phyloP scores from a whole-genome alignment of 2,329 filamentous ascomycete species.

The Penicillium griseofulvum region DNA sequence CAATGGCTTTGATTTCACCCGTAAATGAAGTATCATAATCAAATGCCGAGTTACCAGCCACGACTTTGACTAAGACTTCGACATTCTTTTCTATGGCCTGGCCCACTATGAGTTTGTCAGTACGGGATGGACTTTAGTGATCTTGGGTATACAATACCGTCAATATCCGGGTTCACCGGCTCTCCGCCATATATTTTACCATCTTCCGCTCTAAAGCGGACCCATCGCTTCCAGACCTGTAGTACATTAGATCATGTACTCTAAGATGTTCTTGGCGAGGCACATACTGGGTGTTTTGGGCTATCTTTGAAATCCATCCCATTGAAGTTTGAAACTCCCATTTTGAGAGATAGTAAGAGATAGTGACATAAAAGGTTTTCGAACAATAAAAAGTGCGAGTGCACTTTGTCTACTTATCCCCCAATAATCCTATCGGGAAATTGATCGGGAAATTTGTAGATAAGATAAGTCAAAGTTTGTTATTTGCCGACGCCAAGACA shows the following conservation, averaged over 20 bases:
- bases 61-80: constrained; percentile 4
- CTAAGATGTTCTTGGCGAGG: background rate
- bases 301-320: background rate
- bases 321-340: constrained; percentile 5
- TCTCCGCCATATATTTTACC: constrained; percentile 11
- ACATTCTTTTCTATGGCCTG: constrained; percentile 3
- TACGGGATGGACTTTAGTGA: background rate
- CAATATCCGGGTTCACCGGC: constrained; percentile 7
- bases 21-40: constrained; percentile 10
- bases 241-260: background rate
- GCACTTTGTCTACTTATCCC: background rate
- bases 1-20: constrained; percentile 3
- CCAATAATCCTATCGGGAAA: constrained; percentile 6
- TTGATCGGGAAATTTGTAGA: constrained; percentile 11
- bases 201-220: constrained; percentile 8
- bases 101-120: constrained; percentile 6
- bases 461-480: background rate
- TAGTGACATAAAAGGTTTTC: background rate
- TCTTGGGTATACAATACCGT: constrained; percentile 1
- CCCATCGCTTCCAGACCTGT: constrained; percentile 14
- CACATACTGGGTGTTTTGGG: constrained; percentile 4
- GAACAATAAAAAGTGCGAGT: background rate
- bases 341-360: background rate
- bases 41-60: constrained; percentile 5
- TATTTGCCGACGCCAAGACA: constrained; percentile 15